A percentile compares a stretch with the other conserved stretches of the same genome.
phyloP scores from a whole-genome alignment of 163 green algal genomes.

The Scenedesmus sp. region DNA sequence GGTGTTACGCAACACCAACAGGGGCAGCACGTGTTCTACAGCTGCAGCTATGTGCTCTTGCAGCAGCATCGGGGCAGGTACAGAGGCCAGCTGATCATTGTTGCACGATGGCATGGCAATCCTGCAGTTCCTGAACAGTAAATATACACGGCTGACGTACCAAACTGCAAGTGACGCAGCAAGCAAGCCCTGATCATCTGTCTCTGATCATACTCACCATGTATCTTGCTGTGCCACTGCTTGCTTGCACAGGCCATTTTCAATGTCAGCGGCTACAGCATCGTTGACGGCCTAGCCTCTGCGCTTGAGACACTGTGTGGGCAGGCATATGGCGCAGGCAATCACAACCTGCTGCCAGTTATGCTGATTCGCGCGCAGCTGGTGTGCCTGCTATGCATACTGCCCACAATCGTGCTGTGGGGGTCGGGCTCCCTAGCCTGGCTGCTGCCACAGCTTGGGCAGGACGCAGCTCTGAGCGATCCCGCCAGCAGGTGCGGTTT shows the following conservation, averaged over 20 bases:
- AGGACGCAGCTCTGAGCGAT: conserved; percentile 27
- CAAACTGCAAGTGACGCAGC: background rate
- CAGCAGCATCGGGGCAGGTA: too few species aligned
- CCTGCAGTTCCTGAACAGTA: too few species aligned
- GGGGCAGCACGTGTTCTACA: background rate
- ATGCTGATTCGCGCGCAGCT: conserved; percentile 28
- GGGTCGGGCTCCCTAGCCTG: conserved; percentile 55
- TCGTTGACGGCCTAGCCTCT: conserved; percentile 58
- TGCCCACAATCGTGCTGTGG: background rate
- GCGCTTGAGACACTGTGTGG: conserved; percentile 68
- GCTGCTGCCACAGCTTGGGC: conserved; percentile 56
- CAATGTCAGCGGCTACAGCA: conserved; percentile 56
- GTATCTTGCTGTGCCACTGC: background rate
- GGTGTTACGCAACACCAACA: too few species aligned
- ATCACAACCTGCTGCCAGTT: conserved; percentile 6
- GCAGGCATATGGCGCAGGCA: conserved; percentile 46
- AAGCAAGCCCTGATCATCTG: too few species aligned
- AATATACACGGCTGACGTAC: background rate
- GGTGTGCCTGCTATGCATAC: background rate
- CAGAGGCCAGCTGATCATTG: too few species aligned
- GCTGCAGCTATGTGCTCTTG: background rate
- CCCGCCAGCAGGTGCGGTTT: conserved; percentile 26
- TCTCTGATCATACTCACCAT: too few species aligned
- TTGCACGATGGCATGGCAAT: too few species aligned
- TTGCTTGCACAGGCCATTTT: background rate